A percentile compares a stretch with the other conserved stretches of the same genome.
phyloP scores from a whole-genome alignment of 768 basidiomycete species.

The Baorangia bicolor region DNA sequence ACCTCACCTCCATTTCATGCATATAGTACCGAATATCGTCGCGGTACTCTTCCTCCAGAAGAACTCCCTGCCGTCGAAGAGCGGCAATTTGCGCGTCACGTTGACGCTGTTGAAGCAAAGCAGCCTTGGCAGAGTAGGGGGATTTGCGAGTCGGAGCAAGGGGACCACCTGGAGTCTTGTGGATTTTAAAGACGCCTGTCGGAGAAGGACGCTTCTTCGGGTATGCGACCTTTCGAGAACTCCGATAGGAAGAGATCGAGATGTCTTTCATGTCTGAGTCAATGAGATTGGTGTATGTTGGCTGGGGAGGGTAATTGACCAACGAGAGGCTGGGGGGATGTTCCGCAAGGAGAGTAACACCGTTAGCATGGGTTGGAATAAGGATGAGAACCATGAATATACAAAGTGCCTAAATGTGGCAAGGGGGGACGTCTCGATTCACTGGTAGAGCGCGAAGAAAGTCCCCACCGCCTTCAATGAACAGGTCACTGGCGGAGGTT shows the following conservation, averaged over 20 bases:
- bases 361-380: conserved; percentile 16
- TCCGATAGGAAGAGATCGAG: conserved; percentile 54
- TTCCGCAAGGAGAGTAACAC: conserved; percentile 19
- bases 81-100: conserved; percentile 68
- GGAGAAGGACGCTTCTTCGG: conserved; percentile 87
- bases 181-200: conserved; percentile 68
- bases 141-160: conserved; percentile 55
- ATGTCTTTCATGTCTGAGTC: conserved; percentile 74
- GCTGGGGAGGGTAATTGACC: conserved; percentile 43
- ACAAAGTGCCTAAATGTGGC: conserved; percentile 1
- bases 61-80: conserved; percentile 67
- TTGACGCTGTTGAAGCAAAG: conserved; percentile 61
- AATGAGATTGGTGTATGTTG: conserved; percentile 31
- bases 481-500: conserved; percentile 8
- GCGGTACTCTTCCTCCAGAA: conserved; percentile 93
- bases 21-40: conserved; percentile 93
- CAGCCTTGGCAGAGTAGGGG: conserved; percentile 63
- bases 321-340: conserved; percentile 41
- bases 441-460: neutral
- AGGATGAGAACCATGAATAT: conserved; percentile 4
- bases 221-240: conserved; percentile 66
- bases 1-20: conserved; percentile 97
- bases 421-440: neutral
- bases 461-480: conserved; percentile 1
- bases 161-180: conserved; percentile 50